phyloP scores from a whole-genome alignment of 2,329 filamentous ascomycete genomes.

The Passalora sequoiae region DNA sequence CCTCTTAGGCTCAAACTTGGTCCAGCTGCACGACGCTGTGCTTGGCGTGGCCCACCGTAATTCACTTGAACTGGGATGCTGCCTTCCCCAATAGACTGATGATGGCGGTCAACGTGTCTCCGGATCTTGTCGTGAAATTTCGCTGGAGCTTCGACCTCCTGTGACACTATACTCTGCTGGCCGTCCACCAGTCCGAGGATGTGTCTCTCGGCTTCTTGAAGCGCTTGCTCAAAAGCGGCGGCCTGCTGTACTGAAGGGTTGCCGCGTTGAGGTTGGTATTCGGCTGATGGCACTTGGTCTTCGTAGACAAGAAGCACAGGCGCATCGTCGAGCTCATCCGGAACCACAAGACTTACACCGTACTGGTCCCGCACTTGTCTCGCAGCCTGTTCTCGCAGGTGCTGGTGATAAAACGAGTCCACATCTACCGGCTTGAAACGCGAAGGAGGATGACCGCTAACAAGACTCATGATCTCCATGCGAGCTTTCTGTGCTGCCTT shows the following conservation, averaged over 20 bases:
- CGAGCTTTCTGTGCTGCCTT: conserved; percentile 76
- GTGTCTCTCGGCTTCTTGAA: conserved; percentile 55
- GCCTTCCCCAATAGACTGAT: conserved; percentile 44
- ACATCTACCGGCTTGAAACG: conserved; percentile 63
- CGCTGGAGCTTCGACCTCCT: conserved; percentile 50
- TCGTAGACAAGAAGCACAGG: conserved; percentile 70
- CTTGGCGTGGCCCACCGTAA: conserved; percentile 45
- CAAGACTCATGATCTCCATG: conserved; percentile 67
- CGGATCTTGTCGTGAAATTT: conserved; percentile 62
- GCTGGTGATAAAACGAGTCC: conserved; percentile 73
- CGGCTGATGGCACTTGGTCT: conserved; percentile 50
- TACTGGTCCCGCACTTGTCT: conserved; percentile 61
- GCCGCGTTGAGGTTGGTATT: conserved; percentile 53
- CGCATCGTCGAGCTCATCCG: conserved; percentile 55
- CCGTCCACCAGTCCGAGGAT: conserved; percentile 51
- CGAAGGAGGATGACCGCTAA: conserved; percentile 67
- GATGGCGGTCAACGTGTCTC: conserved; percentile 54
- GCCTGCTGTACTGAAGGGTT: conserved; percentile 53
- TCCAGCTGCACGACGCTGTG: conserved; percentile 40
- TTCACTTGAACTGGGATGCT: conserved; percentile 55
- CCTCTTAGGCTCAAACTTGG: conserved; percentile 63
- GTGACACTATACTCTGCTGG: conserved; percentile 52
- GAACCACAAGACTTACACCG: conserved; percentile 69
- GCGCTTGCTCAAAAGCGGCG: conserved; percentile 51
- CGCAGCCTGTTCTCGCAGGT: conserved; percentile 61